Conservation (phyloP, 306 rosid species). For the Lathyrus tuberosus region DNA sequence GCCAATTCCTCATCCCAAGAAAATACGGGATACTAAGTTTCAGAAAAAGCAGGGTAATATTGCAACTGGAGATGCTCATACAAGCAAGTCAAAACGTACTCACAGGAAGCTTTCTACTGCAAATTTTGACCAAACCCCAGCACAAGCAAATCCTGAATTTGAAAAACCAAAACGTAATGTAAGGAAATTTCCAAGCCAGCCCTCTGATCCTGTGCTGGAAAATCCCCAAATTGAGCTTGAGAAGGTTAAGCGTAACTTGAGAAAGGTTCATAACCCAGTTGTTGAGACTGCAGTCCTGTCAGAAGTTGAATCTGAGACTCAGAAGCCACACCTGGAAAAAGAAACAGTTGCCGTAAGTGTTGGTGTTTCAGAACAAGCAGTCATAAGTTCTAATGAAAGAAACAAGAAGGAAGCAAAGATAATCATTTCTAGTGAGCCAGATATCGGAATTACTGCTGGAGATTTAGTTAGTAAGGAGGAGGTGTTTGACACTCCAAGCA, state of each 20-base stretch:
- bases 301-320: constrained; percentile 62
- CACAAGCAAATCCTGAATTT: constrained; percentile 64
- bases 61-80: constrained; percentile 60
- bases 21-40: constrained; percentile 59
- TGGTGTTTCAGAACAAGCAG: constrained; percentile 48
- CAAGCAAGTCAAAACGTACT: constrained; percentile 71
- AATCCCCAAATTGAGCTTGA: constrained; percentile 92
- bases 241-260: constrained; percentile 88
- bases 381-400: constrained; percentile 49
- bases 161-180: constrained; percentile 81
- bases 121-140: constrained; percentile 56
- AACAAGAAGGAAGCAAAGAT: constrained; percentile 52
- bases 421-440: constrained; percentile 45
- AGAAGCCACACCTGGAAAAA: constrained; percentile 64
- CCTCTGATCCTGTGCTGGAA: constrained; percentile 68
- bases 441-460: constrained; percentile 58
- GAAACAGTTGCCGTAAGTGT: constrained; percentile 43
- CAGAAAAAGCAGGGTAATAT: constrained; percentile 64
- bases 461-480: constrained; percentile 54
- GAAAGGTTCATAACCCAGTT: constrained; percentile 89
- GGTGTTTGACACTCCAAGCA: constrained; percentile 45
- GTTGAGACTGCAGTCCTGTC: constrained; percentile 60
- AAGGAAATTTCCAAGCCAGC: constrained; percentile 68
- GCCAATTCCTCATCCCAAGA: constrained; percentile 80
- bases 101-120: constrained; percentile 64